Conservation (phyloP, 176 grass and related monocot species). For the Alopecurus myosuroides region DNA sequence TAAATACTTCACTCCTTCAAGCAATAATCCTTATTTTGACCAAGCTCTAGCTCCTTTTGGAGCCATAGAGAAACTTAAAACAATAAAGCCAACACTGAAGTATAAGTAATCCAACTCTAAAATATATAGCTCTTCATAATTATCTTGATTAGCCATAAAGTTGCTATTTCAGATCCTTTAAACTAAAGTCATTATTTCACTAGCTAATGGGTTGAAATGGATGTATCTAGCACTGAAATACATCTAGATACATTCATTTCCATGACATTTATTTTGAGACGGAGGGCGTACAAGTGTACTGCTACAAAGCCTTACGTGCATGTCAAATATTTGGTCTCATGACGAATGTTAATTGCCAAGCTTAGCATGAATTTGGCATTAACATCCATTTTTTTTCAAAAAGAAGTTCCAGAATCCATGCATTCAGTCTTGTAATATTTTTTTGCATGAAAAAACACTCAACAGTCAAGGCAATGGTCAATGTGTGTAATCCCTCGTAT, state of each 20-base stretch:
- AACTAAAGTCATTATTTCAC: not conserved
- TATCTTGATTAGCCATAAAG: not conserved
- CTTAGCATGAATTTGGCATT: conserved; percentile 8
- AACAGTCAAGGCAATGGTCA: not conserved
- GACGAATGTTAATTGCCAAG: not conserved
- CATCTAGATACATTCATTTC: too few relatives aligned
- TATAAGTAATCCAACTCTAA: not conserved
- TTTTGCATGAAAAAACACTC: not conserved
- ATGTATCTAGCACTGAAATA: too few relatives aligned
- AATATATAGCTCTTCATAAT: not conserved
- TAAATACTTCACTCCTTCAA: not conserved
- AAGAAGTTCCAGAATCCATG: not conserved
- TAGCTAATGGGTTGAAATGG: too few relatives aligned
- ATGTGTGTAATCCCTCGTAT: conserved; percentile 3
- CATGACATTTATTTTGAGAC: too few relatives aligned
- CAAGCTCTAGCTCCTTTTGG: not conserved
- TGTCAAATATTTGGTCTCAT: not conserved
- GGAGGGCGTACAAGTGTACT: not conserved
- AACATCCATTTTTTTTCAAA: not conserved
- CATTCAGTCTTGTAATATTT: not conserved
- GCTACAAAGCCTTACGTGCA: not conserved
- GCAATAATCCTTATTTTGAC: not conserved
- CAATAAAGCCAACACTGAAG: not conserved
- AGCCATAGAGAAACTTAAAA: not conserved
- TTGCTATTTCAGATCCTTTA: not conserved